These are phyloP conservation scores for Phaffia rhodozyma DNA, from an alignment of 1,284 basidiomycete genomes.

Conservation along the genomic window DNA sequence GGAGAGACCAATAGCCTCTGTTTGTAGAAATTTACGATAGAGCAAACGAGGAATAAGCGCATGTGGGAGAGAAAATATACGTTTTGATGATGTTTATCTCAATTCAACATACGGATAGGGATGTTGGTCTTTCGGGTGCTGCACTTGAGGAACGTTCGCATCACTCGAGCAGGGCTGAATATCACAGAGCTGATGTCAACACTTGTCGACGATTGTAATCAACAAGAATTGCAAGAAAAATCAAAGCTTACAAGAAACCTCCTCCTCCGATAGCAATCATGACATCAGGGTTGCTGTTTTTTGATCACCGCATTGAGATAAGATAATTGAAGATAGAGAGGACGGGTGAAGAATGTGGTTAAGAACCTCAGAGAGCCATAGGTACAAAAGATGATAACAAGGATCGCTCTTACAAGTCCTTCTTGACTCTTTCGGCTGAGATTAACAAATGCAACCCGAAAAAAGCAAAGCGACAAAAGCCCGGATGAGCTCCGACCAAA, in stretches of 20 bases:
- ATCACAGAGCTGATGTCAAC: background rate
- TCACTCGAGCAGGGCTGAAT: conserved; percentile 13
- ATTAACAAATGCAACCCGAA: background rate
- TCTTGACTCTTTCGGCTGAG: conserved; percentile 10
- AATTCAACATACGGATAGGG: conserved; percentile 14
- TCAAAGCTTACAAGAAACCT: conserved; percentile 16
- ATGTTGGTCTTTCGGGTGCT: conserved; percentile 15
- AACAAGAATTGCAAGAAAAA: background rate
- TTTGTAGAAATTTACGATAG: background rate
- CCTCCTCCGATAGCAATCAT: conserved; percentile 18
- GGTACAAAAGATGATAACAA: background rate
- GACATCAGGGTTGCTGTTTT: conserved; percentile 5
- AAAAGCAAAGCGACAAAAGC: background rate
- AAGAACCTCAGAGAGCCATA: background rate
- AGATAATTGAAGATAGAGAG: background rate
- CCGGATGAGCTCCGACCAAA: background rate
- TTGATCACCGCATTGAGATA: background rate
- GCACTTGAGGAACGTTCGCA: conserved; percentile 18
- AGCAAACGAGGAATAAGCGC: background rate
- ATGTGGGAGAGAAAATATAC: background rate
- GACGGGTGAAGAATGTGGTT: background rate
- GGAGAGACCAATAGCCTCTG: conserved; percentile 19
- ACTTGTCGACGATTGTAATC: background rate
- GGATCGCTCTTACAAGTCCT: background rate
- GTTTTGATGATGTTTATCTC: background rate